Percentiles rank a stretch among this genome's conserved stretches.
These are phyloP conservation scores for Lepidium aucheri DNA, from an alignment of 345 rosid genomes.

Conservation along the genomic window DNA sequence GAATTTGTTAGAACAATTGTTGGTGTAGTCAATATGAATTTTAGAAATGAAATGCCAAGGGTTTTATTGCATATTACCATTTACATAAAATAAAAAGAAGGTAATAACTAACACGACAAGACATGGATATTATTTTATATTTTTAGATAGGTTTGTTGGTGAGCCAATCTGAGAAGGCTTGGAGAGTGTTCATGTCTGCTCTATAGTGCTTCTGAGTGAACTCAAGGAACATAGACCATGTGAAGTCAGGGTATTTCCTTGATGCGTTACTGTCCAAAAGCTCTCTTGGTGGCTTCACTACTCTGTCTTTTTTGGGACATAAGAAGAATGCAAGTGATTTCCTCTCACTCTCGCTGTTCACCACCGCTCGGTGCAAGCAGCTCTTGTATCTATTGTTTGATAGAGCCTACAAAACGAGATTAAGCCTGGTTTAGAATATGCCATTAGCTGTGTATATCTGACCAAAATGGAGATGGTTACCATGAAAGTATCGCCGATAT, in stretches of 20 bases:
- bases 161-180: constrained; percentile 53
- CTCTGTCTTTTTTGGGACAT: constrained; percentile 73
- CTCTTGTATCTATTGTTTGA: constrained; percentile 85
- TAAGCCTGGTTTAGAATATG: not conserved
- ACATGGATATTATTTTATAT: not conserved
- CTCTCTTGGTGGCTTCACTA: constrained; percentile 69
- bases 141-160: constrained; percentile 3
- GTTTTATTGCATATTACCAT: constrained; percentile 9
- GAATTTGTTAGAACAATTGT: too few relatives aligned
- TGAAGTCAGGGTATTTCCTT: constrained; percentile 76
- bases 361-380: constrained; percentile 92
- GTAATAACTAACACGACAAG: constrained; percentile 3
- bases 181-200: constrained; percentile 85
- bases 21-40: not conserved
- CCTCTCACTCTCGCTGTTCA: constrained; percentile 66
- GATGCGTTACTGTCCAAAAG: constrained; percentile 46
- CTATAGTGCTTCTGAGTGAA: constrained; percentile 85
- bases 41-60: not conserved
- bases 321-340: constrained; percentile 95
- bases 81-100: not conserved
- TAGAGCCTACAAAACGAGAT: constrained; percentile 48
- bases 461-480: constrained; percentile 29
- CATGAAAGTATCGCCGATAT: constrained; percentile 99
- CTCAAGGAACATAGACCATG: constrained; percentile 74
- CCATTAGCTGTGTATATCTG: not conserved